phyloP scores from a whole-genome alignment of 2,329 filamentous ascomycete genomes.

The Scedosporium boydii region DNA sequence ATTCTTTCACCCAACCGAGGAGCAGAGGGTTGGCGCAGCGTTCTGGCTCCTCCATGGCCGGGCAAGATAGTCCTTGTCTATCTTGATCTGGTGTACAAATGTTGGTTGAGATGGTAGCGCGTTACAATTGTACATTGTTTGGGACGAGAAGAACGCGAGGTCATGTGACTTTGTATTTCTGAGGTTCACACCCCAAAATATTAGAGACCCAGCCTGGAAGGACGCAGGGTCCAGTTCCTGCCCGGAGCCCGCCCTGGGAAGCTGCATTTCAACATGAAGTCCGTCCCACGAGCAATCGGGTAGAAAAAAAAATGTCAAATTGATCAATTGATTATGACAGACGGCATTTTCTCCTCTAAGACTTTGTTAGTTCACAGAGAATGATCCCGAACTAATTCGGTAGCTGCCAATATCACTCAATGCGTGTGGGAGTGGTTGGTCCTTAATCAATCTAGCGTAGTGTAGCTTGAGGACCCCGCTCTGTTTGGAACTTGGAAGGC shows the following conservation, averaged over 20 bases:
- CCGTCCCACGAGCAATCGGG: too few relatives aligned
- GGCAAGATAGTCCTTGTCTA: constrained; percentile 11
- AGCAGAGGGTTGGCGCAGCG: constrained; percentile 60
- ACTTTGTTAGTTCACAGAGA: too few relatives aligned
- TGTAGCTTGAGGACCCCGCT: background rate
- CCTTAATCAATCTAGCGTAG: background rate
- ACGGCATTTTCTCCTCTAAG: too few relatives aligned
- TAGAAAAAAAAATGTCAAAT: too few relatives aligned
- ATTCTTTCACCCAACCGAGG: constrained; percentile 67
- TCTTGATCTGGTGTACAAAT: background rate
- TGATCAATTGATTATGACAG: too few relatives aligned
- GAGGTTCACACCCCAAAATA: too few relatives aligned
- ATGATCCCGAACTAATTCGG: too few relatives aligned
- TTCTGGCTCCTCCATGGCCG: constrained; percentile 24
- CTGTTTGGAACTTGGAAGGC: background rate
- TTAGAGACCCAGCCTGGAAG: too few relatives aligned
- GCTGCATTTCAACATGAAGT: too few relatives aligned
- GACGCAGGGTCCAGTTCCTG: too few relatives aligned
- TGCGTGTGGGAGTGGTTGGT: background rate
- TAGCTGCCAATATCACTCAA: too few relatives aligned
- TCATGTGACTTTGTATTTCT: background rate
- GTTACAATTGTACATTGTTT: background rate
- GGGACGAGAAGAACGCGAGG: background rate
- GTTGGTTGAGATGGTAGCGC: background rate
- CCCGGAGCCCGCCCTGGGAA: too few relatives aligned